These are phyloP conservation scores for Eucalyptus curtisii DNA, from an alignment of 345 rosid genomes.

Conservation along the genomic window DNA sequence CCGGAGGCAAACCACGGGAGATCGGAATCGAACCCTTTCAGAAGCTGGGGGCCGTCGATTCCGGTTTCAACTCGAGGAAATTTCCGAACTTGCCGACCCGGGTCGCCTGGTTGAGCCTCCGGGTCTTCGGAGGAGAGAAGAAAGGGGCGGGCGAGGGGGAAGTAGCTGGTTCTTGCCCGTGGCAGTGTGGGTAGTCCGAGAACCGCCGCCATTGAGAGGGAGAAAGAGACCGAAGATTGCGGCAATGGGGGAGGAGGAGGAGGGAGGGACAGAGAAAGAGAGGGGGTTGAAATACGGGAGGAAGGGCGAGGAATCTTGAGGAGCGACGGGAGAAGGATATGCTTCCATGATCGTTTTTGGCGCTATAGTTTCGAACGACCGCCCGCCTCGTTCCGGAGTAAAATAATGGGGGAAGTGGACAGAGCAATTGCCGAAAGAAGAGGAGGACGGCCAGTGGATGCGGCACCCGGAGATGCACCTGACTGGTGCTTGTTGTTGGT, in stretches of 20 bases:
- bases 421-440: neutral
- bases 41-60: slow-evolving; percentile 5
- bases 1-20: slow-evolving; percentile 21
- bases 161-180: neutral
- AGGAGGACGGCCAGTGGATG: neutral
- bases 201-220: neutral
- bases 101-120: neutral
- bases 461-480: neutral
- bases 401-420: neutral
- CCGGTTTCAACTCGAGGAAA: slow-evolving; percentile 42
- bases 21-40: slow-evolving; percentile 20
- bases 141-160: neutral
- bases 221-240: neutral
- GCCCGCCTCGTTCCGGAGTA: neutral
- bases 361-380: neutral
- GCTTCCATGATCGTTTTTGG: neutral
- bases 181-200: neutral
- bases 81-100: slow-evolving; percentile 19
- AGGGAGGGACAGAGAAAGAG: neutral
- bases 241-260: neutral
- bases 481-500: neutral
- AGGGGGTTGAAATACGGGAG: neutral
- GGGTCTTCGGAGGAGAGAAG: neutral
- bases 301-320: neutral
- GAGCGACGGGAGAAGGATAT: neutral